phyloP scores from a whole-genome alignment of 495 filamentous ascomycete species.

The Neurospora sp. region DNA sequence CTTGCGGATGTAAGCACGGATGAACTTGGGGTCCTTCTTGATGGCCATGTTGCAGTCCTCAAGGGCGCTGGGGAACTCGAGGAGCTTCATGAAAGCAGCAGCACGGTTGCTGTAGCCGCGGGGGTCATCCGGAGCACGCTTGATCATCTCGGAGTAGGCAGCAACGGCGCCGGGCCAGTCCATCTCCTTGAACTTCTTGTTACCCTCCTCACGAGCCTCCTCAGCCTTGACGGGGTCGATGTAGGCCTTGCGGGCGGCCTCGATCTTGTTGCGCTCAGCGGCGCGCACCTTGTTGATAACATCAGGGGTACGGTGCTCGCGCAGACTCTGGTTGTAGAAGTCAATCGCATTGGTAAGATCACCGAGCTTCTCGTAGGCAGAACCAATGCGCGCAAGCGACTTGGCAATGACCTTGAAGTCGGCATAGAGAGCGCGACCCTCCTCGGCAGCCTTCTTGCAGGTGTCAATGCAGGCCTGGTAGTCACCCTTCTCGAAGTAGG shows the following conservation, averaged over 20 bases:
- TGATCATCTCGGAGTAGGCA: conserved; percentile 94
- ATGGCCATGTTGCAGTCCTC: conserved; percentile 88
- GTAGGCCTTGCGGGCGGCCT: conserved; percentile 67
- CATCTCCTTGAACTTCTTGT: conserved; percentile 89
- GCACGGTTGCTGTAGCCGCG: conserved; percentile 96
- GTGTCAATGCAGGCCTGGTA: conserved; percentile 74
- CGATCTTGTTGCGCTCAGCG: conserved; percentile 84
- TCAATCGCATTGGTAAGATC: conserved; percentile 76
- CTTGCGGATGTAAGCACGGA: conserved; percentile 91
- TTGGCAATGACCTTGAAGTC: conserved; percentile 98
- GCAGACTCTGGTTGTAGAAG: conserved; percentile 85
- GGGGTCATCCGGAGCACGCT: conserved; percentile 85
- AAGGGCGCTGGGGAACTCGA: conserved; percentile 88
- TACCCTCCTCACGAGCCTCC: conserved; percentile 88
- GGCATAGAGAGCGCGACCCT: conserved; percentile 74
- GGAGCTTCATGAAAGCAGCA: conserved; percentile 90
- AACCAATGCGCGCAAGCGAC: conserved; percentile 86
- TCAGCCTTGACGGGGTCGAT: conserved; percentile 87
- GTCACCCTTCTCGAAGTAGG: conserved; percentile 92
- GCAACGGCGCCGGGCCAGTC: conserved; percentile 96
- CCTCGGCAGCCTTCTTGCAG: conserved; percentile 80
- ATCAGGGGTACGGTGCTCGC: conserved; percentile 93
- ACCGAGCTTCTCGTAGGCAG: conserved; percentile 78
- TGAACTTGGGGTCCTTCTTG: conserved; percentile 83
- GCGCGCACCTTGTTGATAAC: conserved; percentile 84